Evolutionary conservation across 108 stramenopile species (phyloP), one percentile per base, ranked within the genome.

Genomic region (Pseudonitzschia multiseries): DNA sequence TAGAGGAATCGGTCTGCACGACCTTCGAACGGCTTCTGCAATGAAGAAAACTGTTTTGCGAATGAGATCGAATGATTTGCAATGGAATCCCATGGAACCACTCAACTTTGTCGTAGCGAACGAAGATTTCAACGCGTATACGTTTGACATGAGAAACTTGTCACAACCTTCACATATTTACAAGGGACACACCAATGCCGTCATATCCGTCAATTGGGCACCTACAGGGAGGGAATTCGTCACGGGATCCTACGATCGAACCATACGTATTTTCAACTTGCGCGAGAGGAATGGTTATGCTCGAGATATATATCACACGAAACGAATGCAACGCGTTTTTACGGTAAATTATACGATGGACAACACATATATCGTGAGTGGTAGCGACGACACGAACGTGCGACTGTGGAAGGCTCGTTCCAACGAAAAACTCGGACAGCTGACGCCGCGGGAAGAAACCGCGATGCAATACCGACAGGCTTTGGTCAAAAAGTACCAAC

Each of bases 71-170:
- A 99, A 99, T 64, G 96, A 95, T 43, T 64, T 99, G 61, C 97
- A 97, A 78, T 99, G 99, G 99, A 99, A 99, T 85, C 99, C 99
- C 33, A 96, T 97, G 92, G 99, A 99, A 79, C 98, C 99, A 1
- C 85, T 96, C 86, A 95, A 97, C 64, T 99, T 99, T 74, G 95
- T 91, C 0, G 95, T 97, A 9, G 99, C 96, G 56, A 96, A 94
- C 76, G 99, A 99, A 83, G 95, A 96, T 73, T 86, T 88, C 84
- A 93, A 97, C 68, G 80, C 89, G 13, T 98, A 99, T 79, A 93
- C 93, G 0, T 99, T 99, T 78, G 99, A 99, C 76, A 96, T 99
- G 93, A 81, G 98, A 46, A 96, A 96, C 46, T 75, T 99, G 42
- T 68, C 77, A 28, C 57, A 83, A 57, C 98, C 99, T 2, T 83